Conservation (phyloP, 768 basidiomycete genomes). For the Pleurotus cornucopiae region DNA sequence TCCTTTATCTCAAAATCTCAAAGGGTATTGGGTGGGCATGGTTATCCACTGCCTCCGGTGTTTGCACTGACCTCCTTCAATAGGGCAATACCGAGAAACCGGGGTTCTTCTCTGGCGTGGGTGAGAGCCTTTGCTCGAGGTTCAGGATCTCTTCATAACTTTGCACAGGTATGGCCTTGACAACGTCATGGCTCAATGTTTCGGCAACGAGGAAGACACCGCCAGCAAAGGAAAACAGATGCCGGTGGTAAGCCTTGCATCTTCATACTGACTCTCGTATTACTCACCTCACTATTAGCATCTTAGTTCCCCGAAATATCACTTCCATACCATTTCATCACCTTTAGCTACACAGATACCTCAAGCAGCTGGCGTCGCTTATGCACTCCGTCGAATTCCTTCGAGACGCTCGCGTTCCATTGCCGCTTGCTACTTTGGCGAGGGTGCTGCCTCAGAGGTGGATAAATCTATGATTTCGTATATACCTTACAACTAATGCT, state of each 20-base stretch:
- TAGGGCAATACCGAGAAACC: slow-evolving; percentile 91
- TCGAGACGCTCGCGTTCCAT: slow-evolving; percentile 64
- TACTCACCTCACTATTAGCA: slow-evolving; percentile 45
- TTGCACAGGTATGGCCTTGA: slow-evolving; percentile 53
- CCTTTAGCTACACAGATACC: slow-evolving; percentile 93
- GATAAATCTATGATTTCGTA: slow-evolving; percentile 28
- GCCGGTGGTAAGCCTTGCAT: slow-evolving; percentile 68
- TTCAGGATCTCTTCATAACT: neutral
- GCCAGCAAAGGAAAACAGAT: slow-evolving; percentile 87
- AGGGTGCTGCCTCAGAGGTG: slow-evolving; percentile 92
- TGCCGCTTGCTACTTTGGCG: slow-evolving; percentile 89
- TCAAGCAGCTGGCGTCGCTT: slow-evolving; percentile 90
- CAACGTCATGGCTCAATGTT: slow-evolving; percentile 87
- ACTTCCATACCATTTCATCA: slow-evolving; percentile 93
- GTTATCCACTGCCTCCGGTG: neutral
- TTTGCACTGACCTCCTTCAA: neutral
- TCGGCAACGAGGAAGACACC: slow-evolving; percentile 79
- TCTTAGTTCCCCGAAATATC: slow-evolving; percentile 77
- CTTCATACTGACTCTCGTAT: neutral
- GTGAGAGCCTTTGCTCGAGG: neutral
- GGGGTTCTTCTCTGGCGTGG: slow-evolving; percentile 89
- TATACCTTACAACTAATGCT: slow-evolving; percentile 11
- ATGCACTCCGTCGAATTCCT: slow-evolving; percentile 79
- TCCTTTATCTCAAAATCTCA: neutral
- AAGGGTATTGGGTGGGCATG: slow-evolving; percentile 67